Percentiles rank a stretch among this genome's conserved stretches.
Evolutionary conservation across 2,329 filamentous ascomycete species (phyloP).

Genomic region (Proliferodiscus dingleyae): DNA sequence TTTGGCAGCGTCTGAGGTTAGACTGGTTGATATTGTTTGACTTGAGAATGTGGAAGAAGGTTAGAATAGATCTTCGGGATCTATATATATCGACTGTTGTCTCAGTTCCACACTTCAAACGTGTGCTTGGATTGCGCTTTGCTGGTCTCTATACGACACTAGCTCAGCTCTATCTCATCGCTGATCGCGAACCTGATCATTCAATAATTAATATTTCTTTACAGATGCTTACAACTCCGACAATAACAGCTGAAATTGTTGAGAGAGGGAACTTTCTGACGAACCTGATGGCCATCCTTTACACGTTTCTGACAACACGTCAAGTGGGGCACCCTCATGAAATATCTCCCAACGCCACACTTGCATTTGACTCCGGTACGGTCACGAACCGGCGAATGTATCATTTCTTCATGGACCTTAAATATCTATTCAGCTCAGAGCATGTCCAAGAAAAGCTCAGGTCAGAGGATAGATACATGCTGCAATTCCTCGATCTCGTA

Average conservation of each 20-base stretch:
- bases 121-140: slow-evolving; percentile 86
- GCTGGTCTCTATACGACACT: slow-evolving; percentile 90
- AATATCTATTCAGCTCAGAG: slow-evolving; percentile 82
- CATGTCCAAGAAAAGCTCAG: slow-evolving; percentile 84
- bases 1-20: slow-evolving; percentile 82
- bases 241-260: slow-evolving; percentile 93
- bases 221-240: slow-evolving; percentile 94
- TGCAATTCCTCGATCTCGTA: slow-evolving; percentile 92
- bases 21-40: slow-evolving; percentile 96
- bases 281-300: slow-evolving; percentile 90
- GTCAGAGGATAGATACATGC: slow-evolving; percentile 76
- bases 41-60: slow-evolving; percentile 92
- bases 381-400: slow-evolving; percentile 95
- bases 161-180: slow-evolving; percentile 91
- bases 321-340: slow-evolving; percentile 94
- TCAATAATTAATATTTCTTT: slow-evolving; percentile 97
- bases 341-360: slow-evolving; percentile 76
- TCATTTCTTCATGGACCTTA: slow-evolving; percentile 93
- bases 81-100: slow-evolving; percentile 97
- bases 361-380: slow-evolving; percentile 90
- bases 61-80: slow-evolving; percentile 82
- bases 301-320: slow-evolving; percentile 92
- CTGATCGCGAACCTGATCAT: slow-evolving; percentile 92
- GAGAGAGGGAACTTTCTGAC: slow-evolving; percentile 94
- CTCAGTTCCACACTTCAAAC: slow-evolving; percentile 92